These are phyloP conservation scores for Endogone sp. DNA, from an alignment of 192 early-diverging fungal genomes.

Conservation along the genomic window DNA sequence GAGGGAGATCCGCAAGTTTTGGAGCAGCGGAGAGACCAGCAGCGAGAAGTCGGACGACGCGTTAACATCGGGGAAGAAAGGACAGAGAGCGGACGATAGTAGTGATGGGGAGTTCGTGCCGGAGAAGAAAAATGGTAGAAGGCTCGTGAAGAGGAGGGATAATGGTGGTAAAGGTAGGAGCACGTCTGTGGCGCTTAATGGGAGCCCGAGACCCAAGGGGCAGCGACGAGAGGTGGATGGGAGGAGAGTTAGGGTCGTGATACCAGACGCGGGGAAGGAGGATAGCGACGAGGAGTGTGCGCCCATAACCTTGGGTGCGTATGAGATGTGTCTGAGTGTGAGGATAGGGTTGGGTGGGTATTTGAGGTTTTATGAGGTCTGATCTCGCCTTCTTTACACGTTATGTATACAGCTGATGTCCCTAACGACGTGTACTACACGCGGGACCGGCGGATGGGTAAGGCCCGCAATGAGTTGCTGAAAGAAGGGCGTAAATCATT, in stretches of 20 bases:
- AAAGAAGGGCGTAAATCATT: not conserved
- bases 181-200: not conserved
- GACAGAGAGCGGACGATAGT: not conserved
- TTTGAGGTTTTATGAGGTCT: no score
- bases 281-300: not conserved
- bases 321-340: no score
- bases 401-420: not conserved
- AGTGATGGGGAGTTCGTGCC: not conserved
- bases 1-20: not conserved
- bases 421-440: not conserved
- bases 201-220: not conserved
- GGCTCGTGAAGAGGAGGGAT: not conserved
- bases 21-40: not conserved
- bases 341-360: no score
- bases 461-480: not conserved
- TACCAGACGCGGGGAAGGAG: not conserved
- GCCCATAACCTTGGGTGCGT: not conserved
- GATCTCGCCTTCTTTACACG: no score
- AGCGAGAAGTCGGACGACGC: not conserved
- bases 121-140: not conserved
- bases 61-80: not conserved
- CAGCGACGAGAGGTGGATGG: not conserved
- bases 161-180: not conserved
- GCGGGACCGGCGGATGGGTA: not conserved
- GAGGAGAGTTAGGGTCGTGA: not conserved